A percentile compares a stretch with the other conserved stretches of the same genome.
Conservation (phyloP, 352 stramenopile genomes). For the Aphanomyces euteiches region DNA sequence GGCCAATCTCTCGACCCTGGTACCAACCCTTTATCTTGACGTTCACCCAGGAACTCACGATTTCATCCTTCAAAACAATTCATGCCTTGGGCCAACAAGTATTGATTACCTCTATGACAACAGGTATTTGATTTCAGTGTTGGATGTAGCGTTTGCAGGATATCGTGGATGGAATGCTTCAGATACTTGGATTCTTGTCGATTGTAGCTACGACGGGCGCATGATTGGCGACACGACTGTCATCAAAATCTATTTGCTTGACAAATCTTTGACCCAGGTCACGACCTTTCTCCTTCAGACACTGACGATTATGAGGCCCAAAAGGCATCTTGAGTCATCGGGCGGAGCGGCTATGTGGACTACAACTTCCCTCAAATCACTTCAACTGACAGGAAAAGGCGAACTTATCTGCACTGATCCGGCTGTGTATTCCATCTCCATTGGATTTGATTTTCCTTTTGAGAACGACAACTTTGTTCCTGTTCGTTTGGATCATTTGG, state of each 20-base stretch:
- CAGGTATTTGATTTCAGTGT: no score
- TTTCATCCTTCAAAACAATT: no score
- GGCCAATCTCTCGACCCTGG: no score
- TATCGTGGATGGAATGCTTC: no score
- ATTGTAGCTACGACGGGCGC: neutral
- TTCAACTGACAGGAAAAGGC: neutral
- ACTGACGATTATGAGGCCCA: neutral
- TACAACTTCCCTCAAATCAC: neutral
- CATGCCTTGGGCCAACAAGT: no score
- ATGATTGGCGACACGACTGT: neutral
- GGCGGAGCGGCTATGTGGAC: neutral
- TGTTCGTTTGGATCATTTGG: neutral
- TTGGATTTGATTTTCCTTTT: conserved; percentile 7
- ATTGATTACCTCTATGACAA: no score
- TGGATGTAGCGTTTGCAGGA: no score
- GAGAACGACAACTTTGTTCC: neutral
- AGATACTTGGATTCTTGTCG: neutral
- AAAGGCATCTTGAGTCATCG: no score
- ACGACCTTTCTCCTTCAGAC: neutral
- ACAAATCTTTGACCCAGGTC: neutral
- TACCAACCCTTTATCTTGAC: no score
- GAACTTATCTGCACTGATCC: neutral
- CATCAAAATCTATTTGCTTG: neutral
- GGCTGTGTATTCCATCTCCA: neutral
- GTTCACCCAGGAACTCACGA: no score